phyloP scores from a whole-genome alignment of 495 filamentous ascomycete genomes.

The Tuber melanosporum region DNA sequence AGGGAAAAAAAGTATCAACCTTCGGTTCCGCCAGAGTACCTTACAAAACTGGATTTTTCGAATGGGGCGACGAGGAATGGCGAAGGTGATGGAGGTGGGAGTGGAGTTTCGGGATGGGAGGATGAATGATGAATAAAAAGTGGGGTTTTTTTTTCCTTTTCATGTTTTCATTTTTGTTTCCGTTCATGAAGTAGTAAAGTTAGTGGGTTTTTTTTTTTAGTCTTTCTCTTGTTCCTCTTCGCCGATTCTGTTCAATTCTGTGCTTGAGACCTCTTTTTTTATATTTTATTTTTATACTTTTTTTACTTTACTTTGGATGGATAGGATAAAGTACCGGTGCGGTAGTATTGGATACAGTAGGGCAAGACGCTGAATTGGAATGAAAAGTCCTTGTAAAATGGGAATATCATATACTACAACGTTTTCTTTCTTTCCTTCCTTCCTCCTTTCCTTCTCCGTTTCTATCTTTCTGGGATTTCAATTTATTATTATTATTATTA shows the following conservation, averaged over 20 bases:
- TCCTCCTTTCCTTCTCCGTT: not conserved
- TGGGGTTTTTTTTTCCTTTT: conserved; percentile 12
- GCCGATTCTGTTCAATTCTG: not conserved
- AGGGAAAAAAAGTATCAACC: conserved; percentile 94
- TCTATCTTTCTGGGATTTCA: not conserved
- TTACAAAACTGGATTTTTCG: conserved; percentile 74
- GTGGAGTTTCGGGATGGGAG: conserved; percentile 18
- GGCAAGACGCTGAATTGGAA: not conserved
- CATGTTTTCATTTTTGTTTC: conserved; percentile 10
- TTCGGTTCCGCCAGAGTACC: conserved; percentile 85
- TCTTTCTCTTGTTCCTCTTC: not conserved
- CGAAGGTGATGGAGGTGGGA: conserved; percentile 9
- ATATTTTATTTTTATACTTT: not conserved
- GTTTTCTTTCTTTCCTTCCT: not conserved
- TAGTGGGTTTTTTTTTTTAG: not conserved
- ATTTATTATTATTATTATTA: not conserved
- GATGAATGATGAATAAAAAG: conserved; percentile 7
- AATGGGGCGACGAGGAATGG: conserved; percentile 23
- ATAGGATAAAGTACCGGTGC: not conserved
- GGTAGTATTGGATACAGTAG: not conserved
- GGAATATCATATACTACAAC: not conserved
- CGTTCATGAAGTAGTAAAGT: not conserved
- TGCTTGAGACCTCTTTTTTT: not conserved
- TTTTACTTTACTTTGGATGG: not conserved
- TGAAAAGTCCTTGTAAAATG: not conserved